Evolutionary conservation across 352 stramenopile species (phyloP), one percentile per base, ranked within the genome.

Genomic region (Thalassiosira hispida): DNA sequence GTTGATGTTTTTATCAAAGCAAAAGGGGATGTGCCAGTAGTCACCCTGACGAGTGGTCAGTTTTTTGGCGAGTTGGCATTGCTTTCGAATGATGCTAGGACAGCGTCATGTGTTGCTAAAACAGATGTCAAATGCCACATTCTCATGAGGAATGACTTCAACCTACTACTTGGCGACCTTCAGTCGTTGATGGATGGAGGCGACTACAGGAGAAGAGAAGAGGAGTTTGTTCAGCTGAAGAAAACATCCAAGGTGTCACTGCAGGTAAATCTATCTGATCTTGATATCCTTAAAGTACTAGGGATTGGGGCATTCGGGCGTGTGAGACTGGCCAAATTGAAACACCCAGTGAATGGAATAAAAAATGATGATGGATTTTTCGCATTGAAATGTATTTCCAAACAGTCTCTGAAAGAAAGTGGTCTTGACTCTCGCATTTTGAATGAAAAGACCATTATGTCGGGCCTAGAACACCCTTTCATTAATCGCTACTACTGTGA

Each of bases 301-400:
- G 96, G 96, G 14, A 94, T 96, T 16, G 96, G 96, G n/a, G 97
- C 96, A 5, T 98, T 98, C 76, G 96, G 96, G 2, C 88, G 94
- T 11, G 96, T 98, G 27, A 92, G 95, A 29, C 91, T 98, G 29
- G 95, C 97, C 9, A 95, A 94, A 66, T 46, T 83, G 22, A 88
- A 88, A 65, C 40, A 65, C 25, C 62, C 53, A 52, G 42, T 82
- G 4, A 38, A 77, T 56, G 63, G 59, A 9, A 57, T 75, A 14
- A 70, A 84, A 18, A 52, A 61, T 33, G 92, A 97, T 86, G 61
- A 77, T 95, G 95, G 75, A 77, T 96, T 87, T 35, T 98, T 96
- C 59, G 95, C 95, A 7, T 87, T 97, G 29, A 97, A 97, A 77
- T 97, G 93, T 59, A 82, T 98, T 86, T 93, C 94, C n/a, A 98